Conservation (phyloP, 768 basidiomycete species). For the Gelatoporia subvermispora region DNA sequence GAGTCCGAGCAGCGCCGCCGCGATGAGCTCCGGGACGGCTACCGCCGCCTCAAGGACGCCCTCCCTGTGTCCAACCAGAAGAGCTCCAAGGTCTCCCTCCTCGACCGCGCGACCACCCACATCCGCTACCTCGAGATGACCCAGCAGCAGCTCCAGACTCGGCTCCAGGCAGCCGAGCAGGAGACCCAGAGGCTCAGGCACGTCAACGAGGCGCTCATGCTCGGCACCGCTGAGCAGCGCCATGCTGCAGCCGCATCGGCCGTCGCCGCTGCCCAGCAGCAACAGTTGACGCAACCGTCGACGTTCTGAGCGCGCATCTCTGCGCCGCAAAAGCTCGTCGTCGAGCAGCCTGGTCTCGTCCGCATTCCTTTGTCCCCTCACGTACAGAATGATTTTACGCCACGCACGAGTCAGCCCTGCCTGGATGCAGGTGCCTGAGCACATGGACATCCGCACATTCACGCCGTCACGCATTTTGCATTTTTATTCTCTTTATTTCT, state of each 20-base stretch:
- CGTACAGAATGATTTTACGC: constrained; percentile 19
- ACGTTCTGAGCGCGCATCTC: constrained; percentile 15
- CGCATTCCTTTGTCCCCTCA: constrained; percentile 25
- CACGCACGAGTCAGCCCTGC: constrained; percentile 35
- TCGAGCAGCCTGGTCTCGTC: constrained; percentile 22
- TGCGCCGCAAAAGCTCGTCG: constrained; percentile 21
- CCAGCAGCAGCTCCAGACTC: constrained; percentile 67
- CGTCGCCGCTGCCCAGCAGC: constrained; percentile 40
- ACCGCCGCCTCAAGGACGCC: constrained; percentile 84
- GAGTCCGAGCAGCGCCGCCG: constrained; percentile 90
- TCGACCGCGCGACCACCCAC: constrained; percentile 85
- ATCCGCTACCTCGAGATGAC: constrained; percentile 84
- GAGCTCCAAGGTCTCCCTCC: constrained; percentile 85
- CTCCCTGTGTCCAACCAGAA: constrained; percentile 90
- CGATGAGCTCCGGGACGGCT: constrained; percentile 90
- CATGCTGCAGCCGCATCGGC: constrained; percentile 56
- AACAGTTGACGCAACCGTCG: constrained; percentile 42
- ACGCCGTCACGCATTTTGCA: constrained; percentile 24
- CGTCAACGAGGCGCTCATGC: constrained; percentile 87
- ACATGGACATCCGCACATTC: constrained; percentile 32
- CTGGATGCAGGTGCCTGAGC: constrained; percentile 51
- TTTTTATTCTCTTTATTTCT: constrained; percentile 23
- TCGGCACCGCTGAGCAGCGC: constrained; percentile 73
- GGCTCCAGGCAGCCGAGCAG: constrained; percentile 72
- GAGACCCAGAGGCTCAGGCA: constrained; percentile 77